A percentile compares a stretch with the other conserved stretches of the same genome.
Conservation (phyloP, 768 basidiomycete genomes). For the Amanita inopinata region DNA sequence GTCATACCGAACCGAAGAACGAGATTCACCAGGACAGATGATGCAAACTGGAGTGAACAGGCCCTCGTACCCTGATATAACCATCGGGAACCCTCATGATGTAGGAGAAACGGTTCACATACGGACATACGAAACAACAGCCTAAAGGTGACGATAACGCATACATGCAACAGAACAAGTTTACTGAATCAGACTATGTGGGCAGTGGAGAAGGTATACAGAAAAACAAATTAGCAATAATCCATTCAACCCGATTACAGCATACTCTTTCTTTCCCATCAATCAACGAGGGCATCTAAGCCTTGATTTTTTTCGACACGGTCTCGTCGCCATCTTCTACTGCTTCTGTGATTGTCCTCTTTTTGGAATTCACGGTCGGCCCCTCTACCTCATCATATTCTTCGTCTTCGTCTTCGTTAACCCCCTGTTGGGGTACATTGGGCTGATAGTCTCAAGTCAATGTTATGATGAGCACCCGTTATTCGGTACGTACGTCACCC, state of each 20-base stretch:
- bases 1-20: conserved; percentile 50
- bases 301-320: conserved; percentile 30
- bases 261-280: conserved; percentile 7
- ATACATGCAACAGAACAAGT: conserved; percentile 12
- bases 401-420: conserved; percentile 9
- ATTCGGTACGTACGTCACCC: conserved; percentile 7
- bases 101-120: neutral
- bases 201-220: conserved; percentile 14
- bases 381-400: conserved; percentile 9
- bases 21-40: conserved; percentile 33
- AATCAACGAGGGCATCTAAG: conserved; percentile 16
- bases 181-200: neutral
- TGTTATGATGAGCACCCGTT: neutral
- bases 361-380: conserved; percentile 2
- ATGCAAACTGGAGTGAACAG: conserved; percentile 46
- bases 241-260: conserved; percentile 9
- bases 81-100: neutral
- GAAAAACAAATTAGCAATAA: conserved; percentile 15
- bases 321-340: conserved; percentile 21
- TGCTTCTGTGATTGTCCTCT: conserved; percentile 12
- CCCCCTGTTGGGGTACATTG: conserved; percentile 1
- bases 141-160: too few species aligned
- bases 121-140: neutral
- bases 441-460: conserved; percentile 5
- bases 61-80: conserved; percentile 49